Conservation (phyloP, 495 filamentous ascomycete genomes). For the Parathielavia hyrcaniae region DNA sequence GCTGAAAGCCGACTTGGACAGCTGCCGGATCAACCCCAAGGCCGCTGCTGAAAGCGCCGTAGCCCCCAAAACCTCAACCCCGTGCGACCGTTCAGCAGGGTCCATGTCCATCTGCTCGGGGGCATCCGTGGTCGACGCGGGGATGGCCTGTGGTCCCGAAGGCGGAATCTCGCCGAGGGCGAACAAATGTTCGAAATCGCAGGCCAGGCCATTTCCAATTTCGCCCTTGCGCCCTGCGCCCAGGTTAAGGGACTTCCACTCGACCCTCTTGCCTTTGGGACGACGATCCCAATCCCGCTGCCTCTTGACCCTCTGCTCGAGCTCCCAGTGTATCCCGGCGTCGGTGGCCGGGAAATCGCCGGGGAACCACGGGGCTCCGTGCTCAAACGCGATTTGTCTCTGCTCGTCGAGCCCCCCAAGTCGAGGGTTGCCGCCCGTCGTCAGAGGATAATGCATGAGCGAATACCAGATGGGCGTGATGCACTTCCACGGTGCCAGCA, state of each 20-base stretch:
- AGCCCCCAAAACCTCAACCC: background rate
- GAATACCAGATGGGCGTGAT: conserved; percentile 80
- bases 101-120: conserved; percentile 28
- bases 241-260: conserved; percentile 70
- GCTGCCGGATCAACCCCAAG: conserved; percentile 23
- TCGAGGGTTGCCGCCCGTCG: conserved; percentile 67
- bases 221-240: conserved; percentile 74
- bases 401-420: conserved; percentile 79
- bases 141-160: conserved; percentile 23
- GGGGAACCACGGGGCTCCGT: conserved; percentile 76
- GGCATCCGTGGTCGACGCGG: conserved; percentile 11
- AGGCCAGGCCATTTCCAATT: conserved; percentile 74
- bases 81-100: conserved; percentile 9
- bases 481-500: conserved; percentile 89
- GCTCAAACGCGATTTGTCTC: conserved; percentile 76
- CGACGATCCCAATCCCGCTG: conserved; percentile 66
- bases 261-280: conserved; percentile 74
- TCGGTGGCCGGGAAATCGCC: conserved; percentile 78
- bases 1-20: conserved; percentile 31
- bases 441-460: conserved; percentile 78
- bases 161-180: conserved; percentile 17
- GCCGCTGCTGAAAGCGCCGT: background rate
- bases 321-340: conserved; percentile 73
- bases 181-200: conserved; percentile 73
- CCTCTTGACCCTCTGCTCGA: conserved; percentile 54